Evolutionary conservation across 176 grass and related monocot genomes (phyloP).

Genomic region (Triticum timopheevii): DNA sequence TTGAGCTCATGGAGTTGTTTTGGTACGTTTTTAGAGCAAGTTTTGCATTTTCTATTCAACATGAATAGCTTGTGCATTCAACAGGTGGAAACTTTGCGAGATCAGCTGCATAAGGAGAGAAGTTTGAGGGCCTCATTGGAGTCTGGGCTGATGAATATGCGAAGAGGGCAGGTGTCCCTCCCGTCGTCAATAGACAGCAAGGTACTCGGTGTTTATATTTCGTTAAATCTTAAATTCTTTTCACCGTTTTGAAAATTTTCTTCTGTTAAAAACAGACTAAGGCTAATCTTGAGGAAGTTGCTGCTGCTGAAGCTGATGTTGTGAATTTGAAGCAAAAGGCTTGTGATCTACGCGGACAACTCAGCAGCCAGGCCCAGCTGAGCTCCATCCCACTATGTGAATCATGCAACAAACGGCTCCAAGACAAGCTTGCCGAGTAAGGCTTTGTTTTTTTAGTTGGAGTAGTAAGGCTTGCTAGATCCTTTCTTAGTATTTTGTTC

Average conservation of each 20-base stretch:
- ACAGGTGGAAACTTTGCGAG: conserved; percentile 84
- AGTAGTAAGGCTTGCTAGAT: conserved; percentile 48
- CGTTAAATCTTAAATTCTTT: conserved; percentile 11
- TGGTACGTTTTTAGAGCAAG: conserved; percentile 12
- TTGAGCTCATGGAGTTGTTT: conserved; percentile 10
- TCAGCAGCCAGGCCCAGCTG: conserved; percentile 49
- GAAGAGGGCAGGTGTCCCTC: conserved; percentile 58
- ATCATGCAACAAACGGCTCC: conserved; percentile 70
- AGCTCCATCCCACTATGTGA: conserved; percentile 68
- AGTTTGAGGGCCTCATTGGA: conserved; percentile 72
- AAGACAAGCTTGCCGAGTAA: conserved; percentile 54
- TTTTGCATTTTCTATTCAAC: conserved; percentile 23
- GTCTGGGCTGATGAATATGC: conserved; percentile 75
- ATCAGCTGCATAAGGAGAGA: conserved; percentile 80
- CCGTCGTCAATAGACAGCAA: conserved; percentile 64
- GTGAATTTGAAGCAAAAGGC: conserved; percentile 88
- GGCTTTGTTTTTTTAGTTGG: conserved; percentile 19
- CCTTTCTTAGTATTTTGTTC: conserved; percentile 21
- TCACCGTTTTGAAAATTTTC: conserved; percentile 18
- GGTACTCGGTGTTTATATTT: conserved; percentile 44
- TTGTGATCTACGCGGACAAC: conserved; percentile 77
- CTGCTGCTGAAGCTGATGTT: conserved; percentile 82
- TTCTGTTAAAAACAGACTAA: conserved; percentile 61
- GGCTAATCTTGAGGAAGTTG: conserved; percentile 86
- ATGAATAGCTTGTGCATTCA: conserved; percentile 26